phyloP scores from a whole-genome alignment of 2,329 filamentous ascomycete species.

The Raffaelea albimanens region DNA sequence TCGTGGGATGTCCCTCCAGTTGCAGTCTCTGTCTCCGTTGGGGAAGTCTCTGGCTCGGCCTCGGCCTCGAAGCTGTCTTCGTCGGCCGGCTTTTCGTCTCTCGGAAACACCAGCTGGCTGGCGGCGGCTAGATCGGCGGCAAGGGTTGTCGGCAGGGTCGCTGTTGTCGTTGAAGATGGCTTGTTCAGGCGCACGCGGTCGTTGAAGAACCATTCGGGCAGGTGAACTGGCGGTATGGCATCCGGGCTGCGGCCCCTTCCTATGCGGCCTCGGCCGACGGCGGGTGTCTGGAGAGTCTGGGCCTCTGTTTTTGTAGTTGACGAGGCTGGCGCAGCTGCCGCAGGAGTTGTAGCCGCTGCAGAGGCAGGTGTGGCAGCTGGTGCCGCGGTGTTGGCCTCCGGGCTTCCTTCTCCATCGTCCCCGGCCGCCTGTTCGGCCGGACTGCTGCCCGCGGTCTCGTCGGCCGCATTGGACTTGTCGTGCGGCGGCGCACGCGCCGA shows the following conservation, averaged over 20 bases:
- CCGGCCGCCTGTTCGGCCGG: too few relatives aligned
- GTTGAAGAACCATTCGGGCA: conserved; percentile 49
- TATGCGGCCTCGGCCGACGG: conserved; percentile 17
- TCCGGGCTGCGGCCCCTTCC: conserved; percentile 1
- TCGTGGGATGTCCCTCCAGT: conserved; percentile 8
- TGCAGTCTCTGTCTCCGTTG: too few relatives aligned
- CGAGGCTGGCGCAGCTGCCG: too few relatives aligned
- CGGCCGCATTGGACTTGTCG: conserved; percentile 5
- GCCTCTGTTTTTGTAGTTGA: not conserved
- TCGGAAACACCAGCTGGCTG: conserved; percentile 8
- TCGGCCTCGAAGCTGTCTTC: conserved; percentile 3
- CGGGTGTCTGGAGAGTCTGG: conserved; percentile 6
- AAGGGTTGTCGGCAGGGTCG: conserved; percentile 18
- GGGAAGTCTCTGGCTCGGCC: too few relatives aligned
- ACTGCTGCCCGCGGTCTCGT: not conserved
- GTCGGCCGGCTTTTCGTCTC: not conserved
- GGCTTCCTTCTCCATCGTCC: too few relatives aligned
- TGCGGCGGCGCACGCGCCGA: not conserved
- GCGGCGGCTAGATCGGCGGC: conserved; percentile 12
- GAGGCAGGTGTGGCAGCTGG: too few relatives aligned
- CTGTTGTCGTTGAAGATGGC: not conserved
- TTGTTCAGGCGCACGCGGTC: conserved; percentile 33
- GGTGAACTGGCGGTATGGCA: conserved; percentile 34
- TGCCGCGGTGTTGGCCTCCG: too few relatives aligned
- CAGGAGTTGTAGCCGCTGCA: too few relatives aligned